Base-by-base conservation (phyloP, 2,329 filamentous ascomycete species). In the Ophiocordyceps camponoti-leonardi region DNA sequence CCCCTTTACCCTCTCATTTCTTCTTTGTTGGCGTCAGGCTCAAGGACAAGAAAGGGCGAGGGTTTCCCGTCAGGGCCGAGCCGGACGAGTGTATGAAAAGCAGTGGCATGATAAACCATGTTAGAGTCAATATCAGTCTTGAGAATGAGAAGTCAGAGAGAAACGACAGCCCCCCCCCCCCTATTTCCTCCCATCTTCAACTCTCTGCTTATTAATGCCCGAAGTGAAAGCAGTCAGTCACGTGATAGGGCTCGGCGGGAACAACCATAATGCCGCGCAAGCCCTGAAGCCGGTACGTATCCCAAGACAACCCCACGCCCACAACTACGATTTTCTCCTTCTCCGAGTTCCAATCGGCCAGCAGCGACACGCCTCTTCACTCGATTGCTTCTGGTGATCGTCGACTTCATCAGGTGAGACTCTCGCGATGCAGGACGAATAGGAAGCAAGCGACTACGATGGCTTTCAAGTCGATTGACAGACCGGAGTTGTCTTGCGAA, bases 301-400 rank as follows among this genome's bases (percentile, higher is more conserved):
- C 51, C 43, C 47, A 52, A 53, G 56, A 59, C 58, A 63, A 63
- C 58, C 56, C 48, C 54, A 39, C 55, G 53, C 57, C 61, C 62
- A 65, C 62, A 64, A 62, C 56, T 60, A 63, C 59, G 63, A 62
- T 61, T 63, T 61, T 55, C n/a, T 41, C 20, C 14, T 11, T 23
- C n/a, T 12, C 14, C 19, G 19, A 14, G 22, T n/a, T 11, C 16
- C 12, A 22, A 13, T 20, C 20, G 20, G 11, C 20, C 39, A 18
- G 35, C 18, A 39, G 18, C n/a, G n/a, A 19, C 35, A 39, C 35
- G 39, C 19, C 39, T 22, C 39, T 11, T 11, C 62, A 65, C 56
- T 58, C 63, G 66, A 69, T 68, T 68, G 64, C 63, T 28, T 57
- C 65, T 67, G 66, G 65, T 69, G 66, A 68, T 54, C 62, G 57